Evolutionary conservation across 768 basidiomycete species (phyloP).

Genomic region (Boletus patriciae): DNA sequence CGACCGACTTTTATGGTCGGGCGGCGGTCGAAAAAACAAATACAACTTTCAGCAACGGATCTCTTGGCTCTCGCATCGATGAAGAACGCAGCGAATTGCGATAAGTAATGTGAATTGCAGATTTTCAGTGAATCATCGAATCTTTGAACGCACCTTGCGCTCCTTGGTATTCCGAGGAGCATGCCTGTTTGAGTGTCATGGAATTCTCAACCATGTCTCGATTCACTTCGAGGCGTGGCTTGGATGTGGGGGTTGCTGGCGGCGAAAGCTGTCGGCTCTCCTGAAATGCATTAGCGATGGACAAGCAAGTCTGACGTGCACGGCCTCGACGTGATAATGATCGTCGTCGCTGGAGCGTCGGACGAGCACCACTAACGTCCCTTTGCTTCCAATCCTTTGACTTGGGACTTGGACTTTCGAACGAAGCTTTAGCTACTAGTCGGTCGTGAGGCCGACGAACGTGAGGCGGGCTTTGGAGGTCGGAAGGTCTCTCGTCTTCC

Average conservation of each 20-base stretch:
- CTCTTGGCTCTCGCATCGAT: conserved; percentile 47
- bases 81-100: conserved; percentile 80
- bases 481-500: too few species aligned
- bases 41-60: too few species aligned
- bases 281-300: conserved; percentile 15
- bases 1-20: too few species aligned
- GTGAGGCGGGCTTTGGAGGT: too few species aligned
- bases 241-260: conserved; percentile 17
- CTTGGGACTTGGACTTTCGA: neutral
- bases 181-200: conserved; percentile 78
- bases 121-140: conserved; percentile 65
- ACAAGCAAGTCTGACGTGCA: neutral
- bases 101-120: conserved; percentile 79
- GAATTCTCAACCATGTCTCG: conserved; percentile 46
- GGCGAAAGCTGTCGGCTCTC: neutral
- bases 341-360: conserved; percentile 33
- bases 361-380: neutral
- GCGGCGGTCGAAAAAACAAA: conserved; percentile 25
- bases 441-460: neutral
- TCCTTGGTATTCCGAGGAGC: conserved; percentile 72
- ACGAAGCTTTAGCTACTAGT: neutral
- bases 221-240: conserved; percentile 3
- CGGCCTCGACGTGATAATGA: conserved; percentile 51
- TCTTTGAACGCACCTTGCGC: conserved; percentile 82
- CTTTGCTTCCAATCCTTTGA: neutral